Evolutionary conservation across 164 flowering plant species (phyloP), one percentile per base, ranked within the genome.

Genomic region (Magnolia kwangsiensis): DNA sequence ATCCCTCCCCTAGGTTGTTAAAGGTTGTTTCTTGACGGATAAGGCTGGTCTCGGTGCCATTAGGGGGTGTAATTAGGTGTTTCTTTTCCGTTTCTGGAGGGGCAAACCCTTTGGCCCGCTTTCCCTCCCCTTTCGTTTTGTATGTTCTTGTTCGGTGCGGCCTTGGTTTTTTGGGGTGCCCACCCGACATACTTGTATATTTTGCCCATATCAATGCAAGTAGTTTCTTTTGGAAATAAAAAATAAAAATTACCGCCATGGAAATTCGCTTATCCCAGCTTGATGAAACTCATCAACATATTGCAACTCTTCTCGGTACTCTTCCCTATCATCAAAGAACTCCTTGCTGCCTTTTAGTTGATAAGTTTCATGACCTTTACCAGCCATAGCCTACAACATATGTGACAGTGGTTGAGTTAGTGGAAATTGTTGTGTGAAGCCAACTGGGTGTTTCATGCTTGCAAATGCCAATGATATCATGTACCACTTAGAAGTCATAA

Each of bases 241-340:
- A 23, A 23, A 23, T n/a, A n/a, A n/a, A n/a, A n/a, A n/a, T 77
- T 85, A 95, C 99, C 99, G 78, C 98, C 98, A 93, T 73, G 99
- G 98, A 63, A 92, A 92, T 85, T 92, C 98, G 82, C 99, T 96
- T 72, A 93, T 92, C 78, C 98, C 99, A 82, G 96, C 95, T 83
- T 87, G 93, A 85, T 96, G 97, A 79, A 96, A 94, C 82, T 92
- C 97, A 80, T 94, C 97, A 75, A 96, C 99, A 86, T 91, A 92
- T 76, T 94, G 96, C 82, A 96, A 78, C 75, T 97, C 99, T 83
- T 94, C 99, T 61, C 99, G 84, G 81, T 98, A 94, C 79, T 91
- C 97, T 80, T 93, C 98, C 19, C 99, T 85, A 67, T 93, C 99
- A 88, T 96, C 99, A 87, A 90, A 92, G 78, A 89, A 92, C 72